Evolutionary conservation across 495 filamentous ascomycete genomes (phyloP).

Genomic region (Xylaria scruposa): DNA sequence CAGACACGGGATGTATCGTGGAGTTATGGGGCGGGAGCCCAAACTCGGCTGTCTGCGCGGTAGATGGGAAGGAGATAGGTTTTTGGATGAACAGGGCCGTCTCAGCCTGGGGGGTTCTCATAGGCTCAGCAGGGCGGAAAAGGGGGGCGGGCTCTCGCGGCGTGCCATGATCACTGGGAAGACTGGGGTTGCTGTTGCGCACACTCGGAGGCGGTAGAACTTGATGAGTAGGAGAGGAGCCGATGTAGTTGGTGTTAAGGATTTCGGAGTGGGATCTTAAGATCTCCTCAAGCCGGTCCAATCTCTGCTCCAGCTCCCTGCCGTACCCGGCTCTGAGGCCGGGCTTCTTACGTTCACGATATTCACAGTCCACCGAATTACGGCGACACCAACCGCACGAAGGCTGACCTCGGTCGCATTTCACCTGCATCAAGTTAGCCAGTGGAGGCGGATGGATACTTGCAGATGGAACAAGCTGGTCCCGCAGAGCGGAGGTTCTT

Average conservation of each 20-base stretch:
- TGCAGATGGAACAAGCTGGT: background rate
- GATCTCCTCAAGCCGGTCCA: conserved; percentile 64
- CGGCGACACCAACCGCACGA: conserved; percentile 88
- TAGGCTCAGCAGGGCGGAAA: conserved; percentile 47
- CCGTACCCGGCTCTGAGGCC: conserved; percentile 86
- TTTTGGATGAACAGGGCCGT: conserved; percentile 69
- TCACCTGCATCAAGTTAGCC: conserved; percentile 57
- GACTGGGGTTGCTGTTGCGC: conserved; percentile 48
- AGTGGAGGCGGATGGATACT: background rate
- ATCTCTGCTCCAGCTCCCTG: conserved; percentile 81
- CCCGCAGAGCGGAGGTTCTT: background rate
- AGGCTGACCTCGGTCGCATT: conserved; percentile 83
- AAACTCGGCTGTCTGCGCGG: conserved; percentile 44
- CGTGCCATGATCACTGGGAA: conserved; percentile 55
- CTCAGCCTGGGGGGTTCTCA: conserved; percentile 63
- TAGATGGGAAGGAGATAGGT: conserved; percentile 50
- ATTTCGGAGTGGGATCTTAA: conserved; percentile 58
- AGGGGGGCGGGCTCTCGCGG: conserved; percentile 50
- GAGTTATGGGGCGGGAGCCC: conserved; percentile 41
- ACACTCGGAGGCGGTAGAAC: conserved; percentile 50
- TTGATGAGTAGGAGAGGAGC: conserved; percentile 50
- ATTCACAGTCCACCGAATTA: conserved; percentile 79
- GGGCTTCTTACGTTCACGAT: conserved; percentile 86
- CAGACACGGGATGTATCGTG: conserved; percentile 39
- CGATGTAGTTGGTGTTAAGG: conserved; percentile 45